Base-by-base conservation (phyloP, 257 asterid species). In the Nicotiana undulata region DNA sequence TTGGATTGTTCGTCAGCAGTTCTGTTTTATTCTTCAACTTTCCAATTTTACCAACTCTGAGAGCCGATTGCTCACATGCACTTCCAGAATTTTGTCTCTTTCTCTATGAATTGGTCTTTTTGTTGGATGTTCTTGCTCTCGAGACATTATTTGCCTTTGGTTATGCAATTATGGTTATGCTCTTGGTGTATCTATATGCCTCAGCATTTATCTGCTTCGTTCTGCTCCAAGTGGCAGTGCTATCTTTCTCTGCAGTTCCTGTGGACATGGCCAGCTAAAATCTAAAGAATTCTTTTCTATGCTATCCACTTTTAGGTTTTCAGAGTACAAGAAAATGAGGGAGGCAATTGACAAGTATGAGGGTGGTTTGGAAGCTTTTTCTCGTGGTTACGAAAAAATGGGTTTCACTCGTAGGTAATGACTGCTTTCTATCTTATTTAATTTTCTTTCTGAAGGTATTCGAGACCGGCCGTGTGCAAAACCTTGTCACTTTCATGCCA, bases 381-480 rank as follows among this genome's bases (percentile, higher is more conserved):
- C 99, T 82, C 97, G 99, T 84, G 98, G 99, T 55, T 94, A 90
- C 74, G 98, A 94, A 89, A 94, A 93, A 82, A 86, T 94, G 84
- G 99, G 99, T 83, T 94, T 96, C 86, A 92, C 87, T 86, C 93
- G 91, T 89, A 92, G 99, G 99, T 95, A 85, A 63, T 49, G 49
- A 79, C 31, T 44, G 65, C 76, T 81, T 79, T 37, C 70, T 84
- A 76, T 63, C 79, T 81, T 34, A 0, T 55, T 68, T 34, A 31
- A 18, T 56, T 12, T 20, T 76, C 74, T 56, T 24, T 7, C 64
- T 12, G 3, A 0, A n/a, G 68, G 66, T 58, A 32, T n/a, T 60
- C 6, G 16, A 52, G 66, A 60, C 44, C 32, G 24, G 31, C 46
- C 12, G 18, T 55, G 32, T 28, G 72, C 32, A 28, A 9, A 15